A percentile compares a stretch with the other conserved stretches of the same genome.
Conservation (phyloP, 345 rosid genomes). For the Ceriops zippeliana region DNA sequence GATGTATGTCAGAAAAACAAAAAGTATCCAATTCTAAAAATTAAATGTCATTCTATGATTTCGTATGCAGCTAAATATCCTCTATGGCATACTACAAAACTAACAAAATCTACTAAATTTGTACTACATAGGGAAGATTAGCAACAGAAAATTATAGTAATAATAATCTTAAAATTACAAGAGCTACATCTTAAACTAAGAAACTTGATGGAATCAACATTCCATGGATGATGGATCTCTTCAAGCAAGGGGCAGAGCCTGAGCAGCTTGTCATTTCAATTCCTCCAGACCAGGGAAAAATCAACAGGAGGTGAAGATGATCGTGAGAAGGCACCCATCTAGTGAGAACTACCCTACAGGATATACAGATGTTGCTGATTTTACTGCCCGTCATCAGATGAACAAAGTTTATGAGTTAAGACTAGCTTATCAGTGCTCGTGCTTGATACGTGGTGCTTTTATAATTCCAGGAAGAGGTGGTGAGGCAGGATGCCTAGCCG, state of each 20-base stretch:
- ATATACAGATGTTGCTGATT: conserved; percentile 53
- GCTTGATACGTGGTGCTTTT: conserved; percentile 66
- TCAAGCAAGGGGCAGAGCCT: conserved; percentile 13
- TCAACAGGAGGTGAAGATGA: conserved; percentile 12
- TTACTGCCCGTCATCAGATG: conserved; percentile 17
- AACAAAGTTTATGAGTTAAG: conserved; percentile 3
- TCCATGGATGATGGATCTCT: conserved; percentile 11
- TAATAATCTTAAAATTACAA: conserved; percentile 30
- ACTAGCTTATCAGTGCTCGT: conserved; percentile 49
- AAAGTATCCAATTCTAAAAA: conserved; percentile 11
- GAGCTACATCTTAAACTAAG: conserved; percentile 22
- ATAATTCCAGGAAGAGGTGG: conserved; percentile 61
- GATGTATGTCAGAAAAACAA: background rate
- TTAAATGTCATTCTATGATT: conserved; percentile 24
- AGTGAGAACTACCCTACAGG: conserved; percentile 54
- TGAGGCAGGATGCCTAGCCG: conserved; percentile 53
- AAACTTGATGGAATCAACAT: conserved; percentile 16
- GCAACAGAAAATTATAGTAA: background rate
- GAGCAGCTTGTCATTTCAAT: conserved; percentile 17
- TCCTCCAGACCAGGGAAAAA: conserved; percentile 13
- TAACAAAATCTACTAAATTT: conserved; percentile 14
- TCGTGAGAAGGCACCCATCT: conserved; percentile 14
- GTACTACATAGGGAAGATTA: conserved; percentile 12
- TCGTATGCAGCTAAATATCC: conserved; percentile 25
- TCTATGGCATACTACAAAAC: conserved; percentile 21